A percentile compares a stretch with the other conserved stretches of the same genome.
Evolutionary conservation across 2,329 filamentous ascomycete genomes (phyloP).

Genomic region (Coccinonectria pachysandricola): DNA sequence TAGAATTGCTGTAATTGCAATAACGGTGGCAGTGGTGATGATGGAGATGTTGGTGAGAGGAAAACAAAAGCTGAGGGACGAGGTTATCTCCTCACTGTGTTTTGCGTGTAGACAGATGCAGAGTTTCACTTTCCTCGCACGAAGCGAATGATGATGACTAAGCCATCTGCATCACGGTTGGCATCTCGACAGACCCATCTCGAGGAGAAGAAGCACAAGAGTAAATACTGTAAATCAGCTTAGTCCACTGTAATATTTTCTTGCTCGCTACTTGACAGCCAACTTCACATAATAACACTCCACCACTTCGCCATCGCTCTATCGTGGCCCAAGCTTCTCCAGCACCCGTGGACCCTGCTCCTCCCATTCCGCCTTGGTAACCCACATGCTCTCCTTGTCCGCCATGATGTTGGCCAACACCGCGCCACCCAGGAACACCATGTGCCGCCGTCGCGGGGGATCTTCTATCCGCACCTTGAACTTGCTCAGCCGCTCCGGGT

Average conservation of each 20-base stretch:
- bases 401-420: constrained; percentile 98
- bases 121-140: too few relatives aligned
- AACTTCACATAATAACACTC: constrained; percentile 11
- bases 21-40: too few relatives aligned
- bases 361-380: constrained; percentile 92
- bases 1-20: too few relatives aligned
- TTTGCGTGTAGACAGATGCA: too few relatives aligned
- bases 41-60: too few relatives aligned
- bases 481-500: constrained; percentile 91
- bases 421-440: constrained; percentile 98
- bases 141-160: constrained; percentile 15
- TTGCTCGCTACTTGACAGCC: constrained; percentile 14
- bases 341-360: constrained; percentile 78
- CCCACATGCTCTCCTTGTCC: constrained; percentile 98
- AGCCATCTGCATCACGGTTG: constrained; percentile 6
- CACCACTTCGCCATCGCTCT: constrained; percentile 18
- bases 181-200: too few relatives aligned
- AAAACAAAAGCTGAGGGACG: too few relatives aligned
- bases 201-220: too few relatives aligned
- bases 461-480: constrained; percentile 99
- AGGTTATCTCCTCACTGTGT: too few relatives aligned
- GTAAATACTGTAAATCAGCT: too few relatives aligned
- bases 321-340: constrained; percentile 89
- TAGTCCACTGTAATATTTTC: too few relatives aligned
- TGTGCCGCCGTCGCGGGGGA: constrained; percentile 87